Evolutionary conservation across 345 rosid genomes (phyloP).

Genomic region (Excoecaria cochinchinensis): DNA sequence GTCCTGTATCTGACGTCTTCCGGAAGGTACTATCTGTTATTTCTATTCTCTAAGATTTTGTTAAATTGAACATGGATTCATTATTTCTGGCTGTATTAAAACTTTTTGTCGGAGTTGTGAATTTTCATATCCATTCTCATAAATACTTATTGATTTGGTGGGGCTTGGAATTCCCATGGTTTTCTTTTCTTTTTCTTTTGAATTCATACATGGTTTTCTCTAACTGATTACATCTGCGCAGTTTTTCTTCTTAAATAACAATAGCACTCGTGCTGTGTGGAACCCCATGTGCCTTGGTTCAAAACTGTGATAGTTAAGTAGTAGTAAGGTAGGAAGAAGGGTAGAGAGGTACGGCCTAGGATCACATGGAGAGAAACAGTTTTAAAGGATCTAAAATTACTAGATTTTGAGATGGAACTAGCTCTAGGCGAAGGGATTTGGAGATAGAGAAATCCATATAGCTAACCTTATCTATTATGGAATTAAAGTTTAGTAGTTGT

Average conservation of each 20-base stretch:
- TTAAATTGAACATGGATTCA: slow-evolving; percentile 4
- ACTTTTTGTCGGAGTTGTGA: background rate
- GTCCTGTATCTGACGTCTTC: slow-evolving; percentile 91
- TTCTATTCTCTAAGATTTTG: slow-evolving; percentile 3
- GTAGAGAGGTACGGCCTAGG: too few relatives aligned
- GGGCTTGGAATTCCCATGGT: background rate
- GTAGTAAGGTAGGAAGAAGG: too few relatives aligned
- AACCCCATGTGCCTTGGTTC: too few relatives aligned
- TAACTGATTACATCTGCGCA: slow-evolving; percentile 10
- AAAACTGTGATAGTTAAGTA: too few relatives aligned
- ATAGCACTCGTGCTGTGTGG: background rate
- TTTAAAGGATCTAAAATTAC: too few relatives aligned
- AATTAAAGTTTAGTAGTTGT: too few relatives aligned
- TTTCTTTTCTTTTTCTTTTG: background rate
- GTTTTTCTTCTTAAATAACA: background rate
- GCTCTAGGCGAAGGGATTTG: too few relatives aligned
- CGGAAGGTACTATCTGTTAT: slow-evolving; percentile 51
- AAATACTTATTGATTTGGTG: background rate
- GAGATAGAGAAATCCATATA: too few relatives aligned
- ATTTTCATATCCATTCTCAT: background rate
- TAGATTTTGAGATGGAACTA: too few relatives aligned
- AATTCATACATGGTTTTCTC: background rate
- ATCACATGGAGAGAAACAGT: too few relatives aligned
- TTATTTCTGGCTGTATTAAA: slow-evolving; percentile 10
- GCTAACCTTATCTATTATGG: too few relatives aligned